Evolutionary conservation across 352 stramenopile genomes (phyloP).

Genomic region (Phytophthora foliorum): DNA sequence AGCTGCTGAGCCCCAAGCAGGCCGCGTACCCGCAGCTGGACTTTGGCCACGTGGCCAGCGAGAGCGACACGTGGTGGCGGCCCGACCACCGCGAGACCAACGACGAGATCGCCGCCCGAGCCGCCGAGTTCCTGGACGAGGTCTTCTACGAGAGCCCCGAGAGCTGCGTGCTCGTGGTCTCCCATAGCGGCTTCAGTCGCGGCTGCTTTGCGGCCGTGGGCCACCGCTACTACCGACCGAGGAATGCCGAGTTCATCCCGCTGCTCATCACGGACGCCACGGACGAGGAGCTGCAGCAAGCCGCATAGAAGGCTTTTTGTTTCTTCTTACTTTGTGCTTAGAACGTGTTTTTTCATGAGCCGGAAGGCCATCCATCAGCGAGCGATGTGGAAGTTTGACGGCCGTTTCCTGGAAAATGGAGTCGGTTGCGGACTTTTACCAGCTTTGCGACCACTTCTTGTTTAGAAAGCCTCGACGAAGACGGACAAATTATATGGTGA

Average conservation of each 20-base stretch:
- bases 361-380: slow-evolving; percentile 7
- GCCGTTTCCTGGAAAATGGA: neutral
- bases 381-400: neutral
- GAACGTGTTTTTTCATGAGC: too few relatives aligned
- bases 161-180: slow-evolving; percentile 61
- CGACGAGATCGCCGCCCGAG: slow-evolving; percentile 65
- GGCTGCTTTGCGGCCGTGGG: slow-evolving; percentile 67
- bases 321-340: too few relatives aligned
- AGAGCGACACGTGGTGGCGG: slow-evolving; percentile 68
- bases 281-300: slow-evolving; percentile 33
- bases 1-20: slow-evolving; percentile 48
- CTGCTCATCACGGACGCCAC: slow-evolving; percentile 58
- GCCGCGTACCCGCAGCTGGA: slow-evolving; percentile 57
- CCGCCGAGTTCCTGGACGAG: slow-evolving; percentile 57
- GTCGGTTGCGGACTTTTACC: neutral
- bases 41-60: slow-evolving; percentile 52
- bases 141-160: slow-evolving; percentile 50
- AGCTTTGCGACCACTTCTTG: neutral
- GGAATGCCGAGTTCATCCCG: slow-evolving; percentile 76
- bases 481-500: neutral
- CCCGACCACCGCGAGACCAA: slow-evolving; percentile 66
- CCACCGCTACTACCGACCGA: slow-evolving; percentile 71
- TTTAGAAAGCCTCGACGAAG: slow-evolving; percentile 4
- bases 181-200: slow-evolving; percentile 75
- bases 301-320: slow-evolving; percentile 13